Base-by-base conservation (phyloP, 1,284 basidiomycete species). In the Ustilago cynodontis region DNA sequence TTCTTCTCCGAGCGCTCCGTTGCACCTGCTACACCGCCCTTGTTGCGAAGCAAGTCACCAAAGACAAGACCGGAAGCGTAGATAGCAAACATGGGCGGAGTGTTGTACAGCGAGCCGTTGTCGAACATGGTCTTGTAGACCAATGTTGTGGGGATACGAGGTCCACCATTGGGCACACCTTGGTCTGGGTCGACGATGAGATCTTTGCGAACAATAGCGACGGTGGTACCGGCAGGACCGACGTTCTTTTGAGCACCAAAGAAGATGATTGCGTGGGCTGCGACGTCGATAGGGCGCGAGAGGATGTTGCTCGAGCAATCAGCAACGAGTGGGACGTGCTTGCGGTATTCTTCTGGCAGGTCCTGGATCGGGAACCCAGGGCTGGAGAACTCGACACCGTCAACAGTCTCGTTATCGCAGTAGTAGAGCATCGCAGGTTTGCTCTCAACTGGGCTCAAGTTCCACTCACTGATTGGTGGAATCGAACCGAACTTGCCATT, bases 171-270 rank as follows among this genome's bases (percentile, higher is more conserved):
- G 5, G 71, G 55, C 1, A 79, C 74, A 2, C 79, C 69, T 28
- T 59, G 62, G 54, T 85, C 84, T 0, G 84, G 82, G 58, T 86
- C 82, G 31, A 82, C 78, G 33, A 86, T 73, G 84, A 97, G 92
- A 87, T 97, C 94, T 76, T 95, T 91, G 35, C 94, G 91, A 20
- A 98, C 94, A 86, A 99, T 96, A 73, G 96, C 88, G 82, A 99
- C 90, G 5, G 95, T 96, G 26, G 97, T 88, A 3, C 97, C 97
- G 0, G 95, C 92, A 1, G 97, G 97, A 5, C 96, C 97, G 57
- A 99, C 89, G 86, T 99, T 99, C 89, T 99, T 99, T 87, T 99
- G 97, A n/a, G 93, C 97, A 45, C 97, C 97, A 13, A 96, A 98
- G 86, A 93, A 99, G 82, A 99, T 93, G 83, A 99, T 89, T 4